Evolutionary conservation across 768 basidiomycete genomes (phyloP).

Genomic region (Phlebiopsis flavidoalba): DNA sequence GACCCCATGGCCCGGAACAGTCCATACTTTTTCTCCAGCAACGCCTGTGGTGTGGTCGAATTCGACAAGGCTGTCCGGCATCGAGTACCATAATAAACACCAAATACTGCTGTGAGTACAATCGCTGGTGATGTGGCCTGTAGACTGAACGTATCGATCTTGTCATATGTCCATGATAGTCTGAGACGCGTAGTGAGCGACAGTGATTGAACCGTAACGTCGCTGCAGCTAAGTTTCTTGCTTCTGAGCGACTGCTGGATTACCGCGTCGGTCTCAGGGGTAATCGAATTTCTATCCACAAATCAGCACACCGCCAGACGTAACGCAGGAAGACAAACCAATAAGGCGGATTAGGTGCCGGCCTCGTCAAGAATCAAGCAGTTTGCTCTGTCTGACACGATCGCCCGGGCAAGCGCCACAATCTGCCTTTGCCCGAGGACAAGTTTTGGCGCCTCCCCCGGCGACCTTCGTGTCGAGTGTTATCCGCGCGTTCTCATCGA

Average conservation of each 20-base stretch:
- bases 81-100: conserved; percentile 37
- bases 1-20: conserved; percentile 30
- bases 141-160: conserved; percentile 35
- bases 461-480: conserved; percentile 41
- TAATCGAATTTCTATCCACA: conserved; percentile 33
- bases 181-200: conserved; percentile 52
- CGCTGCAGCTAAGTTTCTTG: conserved; percentile 36
- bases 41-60: conserved; percentile 40
- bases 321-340: conserved; percentile 19
- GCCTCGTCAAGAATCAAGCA: conserved; percentile 58
- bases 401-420: conserved; percentile 52
- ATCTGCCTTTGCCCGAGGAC: conserved; percentile 59
- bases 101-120: neutral
- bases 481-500: conserved; percentile 30
- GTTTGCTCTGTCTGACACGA: conserved; percentile 49
- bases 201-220: conserved; percentile 49
- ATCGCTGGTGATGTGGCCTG: neutral
- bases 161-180: conserved; percentile 61
- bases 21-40: conserved; percentile 33
- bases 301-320: neutral
- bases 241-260: conserved; percentile 55
- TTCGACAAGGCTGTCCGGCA: conserved; percentile 38
- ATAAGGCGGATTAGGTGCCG: conserved; percentile 45
- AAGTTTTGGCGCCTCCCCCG: conserved; percentile 39
- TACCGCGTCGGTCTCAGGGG: conserved; percentile 46